Conservation (phyloP, 2,329 filamentous ascomycete genomes). For the Cordyceps sp. region DNA sequence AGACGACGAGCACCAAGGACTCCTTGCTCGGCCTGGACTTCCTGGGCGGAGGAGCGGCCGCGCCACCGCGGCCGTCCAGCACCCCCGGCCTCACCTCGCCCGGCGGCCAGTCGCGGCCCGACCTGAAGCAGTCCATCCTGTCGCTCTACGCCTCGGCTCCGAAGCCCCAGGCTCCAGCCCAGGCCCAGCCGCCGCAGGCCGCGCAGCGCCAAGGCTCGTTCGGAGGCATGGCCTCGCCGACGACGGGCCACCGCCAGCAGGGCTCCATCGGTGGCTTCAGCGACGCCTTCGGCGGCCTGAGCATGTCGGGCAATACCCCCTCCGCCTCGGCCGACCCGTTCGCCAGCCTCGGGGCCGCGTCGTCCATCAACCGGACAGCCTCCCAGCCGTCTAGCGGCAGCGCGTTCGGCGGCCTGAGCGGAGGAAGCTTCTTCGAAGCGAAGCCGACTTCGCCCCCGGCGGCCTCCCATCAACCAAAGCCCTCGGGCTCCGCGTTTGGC, state of each 20-base stretch:
- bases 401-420: constrained; percentile 39
- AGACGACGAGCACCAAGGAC: constrained; percentile 61
- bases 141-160: constrained; percentile 81
- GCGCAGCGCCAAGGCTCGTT: constrained; percentile 49
- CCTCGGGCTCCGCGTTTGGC: constrained; percentile 45
- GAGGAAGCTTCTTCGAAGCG: constrained; percentile 71
- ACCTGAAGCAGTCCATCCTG: constrained; percentile 92
- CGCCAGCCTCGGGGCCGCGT: constrained; percentile 34
- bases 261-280: constrained; percentile 46
- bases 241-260: constrained; percentile 30
- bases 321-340: constrained; percentile 38
- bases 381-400: constrained; percentile 17
- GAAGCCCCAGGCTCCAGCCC: constrained; percentile 48
- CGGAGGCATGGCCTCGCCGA: constrained; percentile 47
- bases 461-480: constrained; percentile 30
- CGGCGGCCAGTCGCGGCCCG: constrained; percentile 60
- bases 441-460: constrained; percentile 38
- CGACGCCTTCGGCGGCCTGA: constrained; percentile 49
- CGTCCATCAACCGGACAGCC: constrained; percentile 15
- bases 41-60: constrained; percentile 55
- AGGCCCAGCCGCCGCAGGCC: constrained; percentile 20
- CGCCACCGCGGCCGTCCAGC: constrained; percentile 69
- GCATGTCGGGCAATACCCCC: constrained; percentile 22
- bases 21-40: constrained; percentile 89
- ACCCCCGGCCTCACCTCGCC: constrained; percentile 48